Conservation (phyloP, 2,329 filamentous ascomycete species). For the Sarocladium strictum region DNA sequence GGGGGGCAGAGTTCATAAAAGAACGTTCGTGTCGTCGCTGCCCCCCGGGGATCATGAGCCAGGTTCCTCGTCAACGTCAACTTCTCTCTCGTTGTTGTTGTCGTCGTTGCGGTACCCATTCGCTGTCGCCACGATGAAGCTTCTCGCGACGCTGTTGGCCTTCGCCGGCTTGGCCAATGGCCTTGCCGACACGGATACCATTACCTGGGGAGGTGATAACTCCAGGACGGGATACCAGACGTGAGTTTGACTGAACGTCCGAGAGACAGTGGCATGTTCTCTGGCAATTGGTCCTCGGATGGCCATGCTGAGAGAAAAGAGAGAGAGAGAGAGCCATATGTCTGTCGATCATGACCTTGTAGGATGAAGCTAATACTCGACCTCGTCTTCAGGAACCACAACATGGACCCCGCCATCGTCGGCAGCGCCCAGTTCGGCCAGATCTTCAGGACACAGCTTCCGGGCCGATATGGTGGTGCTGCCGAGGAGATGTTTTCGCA, state of each 20-base stretch:
- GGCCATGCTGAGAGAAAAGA: too few relatives aligned
- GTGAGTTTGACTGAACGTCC: conserved; percentile 28
- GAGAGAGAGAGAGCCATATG: too few relatives aligned
- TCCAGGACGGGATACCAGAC: conserved; percentile 46
- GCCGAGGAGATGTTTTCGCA: conserved; percentile 48
- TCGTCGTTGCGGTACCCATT: neutral
- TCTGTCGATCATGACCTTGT: neutral
- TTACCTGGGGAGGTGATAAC: conserved; percentile 55
- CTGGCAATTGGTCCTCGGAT: too few relatives aligned
- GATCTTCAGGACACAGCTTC: conserved; percentile 45
- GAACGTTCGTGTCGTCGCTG: neutral
- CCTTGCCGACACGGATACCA: conserved; percentile 44
- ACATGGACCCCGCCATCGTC: conserved; percentile 56
- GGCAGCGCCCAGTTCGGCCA: conserved; percentile 48
- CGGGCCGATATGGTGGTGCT: conserved; percentile 43
- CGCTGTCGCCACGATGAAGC: conserved; percentile 19
- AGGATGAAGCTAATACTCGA: neutral
- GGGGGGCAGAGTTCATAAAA: too few relatives aligned
- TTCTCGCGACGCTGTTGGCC: conserved; percentile 23
- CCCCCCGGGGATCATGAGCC: neutral
- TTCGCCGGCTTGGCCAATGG: conserved; percentile 27
- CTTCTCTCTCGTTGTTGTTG: conserved; percentile 10
- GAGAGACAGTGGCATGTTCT: too few relatives aligned
- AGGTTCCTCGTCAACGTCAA: conserved; percentile 6
- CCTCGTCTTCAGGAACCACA: conserved; percentile 41